Percentiles rank a stretch among this genome's conserved stretches.
These are phyloP conservation scores for Leishmania tarentolae DNA, from an alignment of 208 protist species.

Conservation along the genomic window DNA sequence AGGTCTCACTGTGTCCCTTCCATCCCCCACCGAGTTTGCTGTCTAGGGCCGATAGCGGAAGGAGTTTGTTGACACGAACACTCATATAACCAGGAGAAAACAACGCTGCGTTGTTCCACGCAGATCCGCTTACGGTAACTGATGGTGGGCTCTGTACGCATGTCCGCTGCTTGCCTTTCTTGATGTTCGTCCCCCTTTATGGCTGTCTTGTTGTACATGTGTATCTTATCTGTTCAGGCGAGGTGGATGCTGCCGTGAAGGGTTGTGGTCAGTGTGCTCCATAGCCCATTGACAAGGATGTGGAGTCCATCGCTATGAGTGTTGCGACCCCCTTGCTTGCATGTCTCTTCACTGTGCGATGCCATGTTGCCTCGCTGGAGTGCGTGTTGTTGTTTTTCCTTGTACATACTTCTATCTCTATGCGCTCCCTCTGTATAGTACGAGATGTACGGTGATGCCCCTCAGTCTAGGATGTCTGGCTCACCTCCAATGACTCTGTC, in stretches of 20 bases:
- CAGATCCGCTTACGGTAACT: background rate
- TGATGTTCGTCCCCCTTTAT: background rate
- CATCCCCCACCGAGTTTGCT: slow-evolving; percentile 30
- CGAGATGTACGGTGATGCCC: background rate
- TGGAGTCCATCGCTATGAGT: background rate
- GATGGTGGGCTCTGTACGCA: background rate
- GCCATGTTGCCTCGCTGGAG: too few relatives aligned
- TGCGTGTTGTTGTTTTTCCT: background rate
- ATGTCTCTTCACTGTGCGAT: background rate
- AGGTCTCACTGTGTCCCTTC: background rate
- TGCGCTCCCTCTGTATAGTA: background rate
- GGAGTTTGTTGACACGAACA: background rate
- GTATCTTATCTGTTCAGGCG: background rate
- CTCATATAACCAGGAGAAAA: background rate
- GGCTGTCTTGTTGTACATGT: background rate
- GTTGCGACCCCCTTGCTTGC: background rate
- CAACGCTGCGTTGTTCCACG: background rate
- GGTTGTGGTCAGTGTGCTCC: background rate
- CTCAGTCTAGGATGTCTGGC: background rate
- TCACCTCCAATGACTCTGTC: background rate
- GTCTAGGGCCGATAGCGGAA: slow-evolving; percentile 10
- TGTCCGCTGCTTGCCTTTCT: background rate
- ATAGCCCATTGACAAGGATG: background rate
- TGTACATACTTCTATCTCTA: background rate
- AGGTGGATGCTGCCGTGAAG: background rate